Evolutionary conservation across 2,329 filamentous ascomycete species (phyloP).

Genomic region (Fusarium humuli): DNA sequence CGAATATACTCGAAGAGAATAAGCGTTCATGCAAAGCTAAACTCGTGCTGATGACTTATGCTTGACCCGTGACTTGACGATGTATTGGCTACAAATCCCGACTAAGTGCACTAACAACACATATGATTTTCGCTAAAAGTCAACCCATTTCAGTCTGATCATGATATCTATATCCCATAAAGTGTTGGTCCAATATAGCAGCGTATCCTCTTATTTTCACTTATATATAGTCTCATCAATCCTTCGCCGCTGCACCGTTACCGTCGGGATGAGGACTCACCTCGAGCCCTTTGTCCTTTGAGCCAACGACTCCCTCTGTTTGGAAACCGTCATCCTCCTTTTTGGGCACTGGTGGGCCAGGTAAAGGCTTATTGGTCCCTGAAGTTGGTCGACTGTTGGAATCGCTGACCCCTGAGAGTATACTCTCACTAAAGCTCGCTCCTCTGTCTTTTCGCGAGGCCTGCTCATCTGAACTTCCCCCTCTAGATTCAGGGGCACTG

Average conservation of each 20-base stretch:
- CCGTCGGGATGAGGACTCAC: conserved; percentile 12
- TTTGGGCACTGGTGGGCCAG: conserved; percentile 19
- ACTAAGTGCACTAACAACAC: neutral
- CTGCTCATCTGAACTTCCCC: conserved; percentile 47
- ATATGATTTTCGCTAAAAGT: conserved; percentile 4
- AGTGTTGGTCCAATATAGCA: neutral
- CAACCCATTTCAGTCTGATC: conserved; percentile 3
- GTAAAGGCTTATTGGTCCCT: conserved; percentile 24
- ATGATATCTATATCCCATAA: conserved; percentile 26
- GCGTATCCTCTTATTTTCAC: neutral
- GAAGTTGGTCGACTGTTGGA: conserved; percentile 42
- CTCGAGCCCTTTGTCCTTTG: conserved; percentile 34
- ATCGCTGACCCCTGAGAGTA: conserved; percentile 56
- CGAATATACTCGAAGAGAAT: conserved; percentile 5
- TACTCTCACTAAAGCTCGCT: conserved; percentile 59
- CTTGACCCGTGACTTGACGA: neutral
- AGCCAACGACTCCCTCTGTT: conserved; percentile 43
- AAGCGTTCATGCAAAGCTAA: conserved; percentile 7
- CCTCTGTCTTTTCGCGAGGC: conserved; percentile 52
- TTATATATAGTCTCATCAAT: conserved; percentile 16
- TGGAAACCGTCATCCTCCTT: conserved; percentile 46
- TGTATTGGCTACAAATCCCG: conserved; percentile 11
- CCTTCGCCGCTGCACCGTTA: conserved; percentile 16
- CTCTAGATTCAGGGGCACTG: conserved; percentile 47
- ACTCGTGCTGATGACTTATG: neutral